Evolutionary conservation across 106 monocot genomes (phyloP), one percentile per base, ranked within the genome.

Genomic region (Xerophyta viscosa): DNA sequence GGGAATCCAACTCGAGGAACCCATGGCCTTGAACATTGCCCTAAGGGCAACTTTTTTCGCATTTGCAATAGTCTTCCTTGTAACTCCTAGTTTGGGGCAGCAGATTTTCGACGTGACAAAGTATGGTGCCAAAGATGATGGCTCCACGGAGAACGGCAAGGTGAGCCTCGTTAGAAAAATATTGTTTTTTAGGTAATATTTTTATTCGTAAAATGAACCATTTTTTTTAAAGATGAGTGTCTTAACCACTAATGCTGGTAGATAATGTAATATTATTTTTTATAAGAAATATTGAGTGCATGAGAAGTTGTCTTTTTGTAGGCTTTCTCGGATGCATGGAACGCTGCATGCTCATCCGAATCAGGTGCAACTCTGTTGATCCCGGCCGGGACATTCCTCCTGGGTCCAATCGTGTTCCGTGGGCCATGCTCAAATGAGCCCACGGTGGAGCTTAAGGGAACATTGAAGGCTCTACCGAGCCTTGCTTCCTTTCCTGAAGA

Each of bases 321-420:
- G 76, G 58, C 76, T 3, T 69, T 76, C 64, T 30, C 52, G 30
- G 54, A 20, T 36, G 59, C 76, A 6, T 76, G 76, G 76, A 24
- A 29, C 8, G 64, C 27, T 0, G 25, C 68, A 13, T 64, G 69
- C 20, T 8, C 3, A 20, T 46, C 58, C 13, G 30, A 24, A 12
- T 58, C 53, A 22, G 27, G 0, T 10, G 20, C 65, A 8, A 64
- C 6, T 3, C 15, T 65, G 4, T 0, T 60, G 28, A 29, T 76
- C 6, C 76, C 76, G 8, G 1, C 31, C 4, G 65, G 65, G 6
- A 60, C 50, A 9, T 76, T 54, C 76, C 29, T 65, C 8, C 15
- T 76, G 14, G 58, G 64, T 26, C 69, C 69, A 2, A 20, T 69
- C 13, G 25, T 6, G 10, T 65, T 76, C 48, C 14, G 4, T 1